Evolutionary conservation across 192 early-diverging fungal genomes (phyloP).

Genomic region (Neocallimastix lanati): DNA sequence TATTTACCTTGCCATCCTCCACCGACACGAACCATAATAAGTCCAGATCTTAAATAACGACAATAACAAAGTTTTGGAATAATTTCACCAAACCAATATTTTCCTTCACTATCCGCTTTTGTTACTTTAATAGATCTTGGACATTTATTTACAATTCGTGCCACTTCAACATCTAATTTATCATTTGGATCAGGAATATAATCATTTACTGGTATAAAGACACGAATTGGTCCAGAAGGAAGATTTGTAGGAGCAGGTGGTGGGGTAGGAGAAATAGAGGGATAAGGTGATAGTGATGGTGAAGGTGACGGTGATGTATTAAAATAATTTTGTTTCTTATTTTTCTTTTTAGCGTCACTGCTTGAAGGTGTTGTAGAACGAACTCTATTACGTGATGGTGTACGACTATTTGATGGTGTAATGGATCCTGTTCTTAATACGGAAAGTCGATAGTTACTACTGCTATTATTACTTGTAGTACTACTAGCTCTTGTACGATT

Average conservation of each 20-base stretch:
- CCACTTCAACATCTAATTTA: slow-evolving; percentile 37
- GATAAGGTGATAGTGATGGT: no score
- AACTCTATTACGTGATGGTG: background rate
- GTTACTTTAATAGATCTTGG: slow-evolving; percentile 22
- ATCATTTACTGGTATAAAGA: background rate
- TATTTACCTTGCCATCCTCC: slow-evolving; percentile 27
- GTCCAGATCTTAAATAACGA: slow-evolving; percentile 33
- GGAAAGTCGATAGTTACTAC: background rate
- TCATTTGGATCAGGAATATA: slow-evolving; percentile 30
- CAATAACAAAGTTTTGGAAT: slow-evolving; percentile 45
- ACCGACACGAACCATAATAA: slow-evolving; percentile 51
- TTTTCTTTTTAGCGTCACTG: background rate
- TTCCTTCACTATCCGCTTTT: slow-evolving; percentile 26
- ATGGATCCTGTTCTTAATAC: background rate
- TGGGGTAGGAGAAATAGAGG: background rate
- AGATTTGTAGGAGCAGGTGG: background rate
- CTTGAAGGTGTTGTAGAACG: background rate
- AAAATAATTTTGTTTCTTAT: background rate
- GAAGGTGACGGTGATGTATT: background rate
- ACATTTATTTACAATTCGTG: slow-evolving; percentile 34
- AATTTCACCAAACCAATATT: slow-evolving; percentile 43
- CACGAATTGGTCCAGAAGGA: background rate
- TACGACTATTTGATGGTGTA: background rate
- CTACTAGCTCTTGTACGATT: background rate
- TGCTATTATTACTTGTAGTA: background rate